These are phyloP conservation scores for Ophiostoma sp. DNA, from an alignment of 2,329 filamentous ascomycete species.

Conservation along the genomic window DNA sequence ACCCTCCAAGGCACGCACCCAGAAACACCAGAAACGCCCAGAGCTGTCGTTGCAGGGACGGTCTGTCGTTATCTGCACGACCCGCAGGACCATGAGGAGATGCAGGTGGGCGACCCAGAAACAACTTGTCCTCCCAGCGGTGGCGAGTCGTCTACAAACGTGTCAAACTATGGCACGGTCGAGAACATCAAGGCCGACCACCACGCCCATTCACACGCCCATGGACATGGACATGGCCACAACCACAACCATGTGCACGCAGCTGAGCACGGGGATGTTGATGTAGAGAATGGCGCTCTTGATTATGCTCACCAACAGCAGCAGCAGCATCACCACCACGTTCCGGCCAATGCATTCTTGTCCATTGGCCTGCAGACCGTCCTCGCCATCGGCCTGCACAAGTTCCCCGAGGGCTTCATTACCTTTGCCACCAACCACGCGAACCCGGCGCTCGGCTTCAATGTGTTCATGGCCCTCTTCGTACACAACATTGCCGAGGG, in stretches of 20 bases:
- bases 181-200: not conserved
- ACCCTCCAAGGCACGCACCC: too few species aligned
- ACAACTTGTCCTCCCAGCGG: conserved; percentile 8
- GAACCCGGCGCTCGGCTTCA: conserved; percentile 79
- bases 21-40: too few species aligned
- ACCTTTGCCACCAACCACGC: conserved; percentile 97
- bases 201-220: not conserved
- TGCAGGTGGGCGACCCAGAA: conserved; percentile 28
- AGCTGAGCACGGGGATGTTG: not conserved
- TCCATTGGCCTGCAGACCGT: conserved; percentile 94
- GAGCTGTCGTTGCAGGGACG: not conserved
- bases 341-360: conserved; percentile 87
- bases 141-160: conserved; percentile 3
- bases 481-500: conserved; percentile 98
- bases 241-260: not conserved
- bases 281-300: not conserved
- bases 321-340: conserved; percentile 78
- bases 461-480: conserved; percentile 90
- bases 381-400: conserved; percentile 91
- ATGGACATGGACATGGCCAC: conserved; percentile 20
- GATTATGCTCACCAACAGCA: not conserved
- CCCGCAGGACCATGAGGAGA: conserved; percentile 30
- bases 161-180: not conserved
- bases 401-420: conserved; percentile 81
- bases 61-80: conserved; percentile 10